Evolutionary conservation across 306 rosid species (phyloP).

Genomic region (Hylodesmum podocarpum): DNA sequence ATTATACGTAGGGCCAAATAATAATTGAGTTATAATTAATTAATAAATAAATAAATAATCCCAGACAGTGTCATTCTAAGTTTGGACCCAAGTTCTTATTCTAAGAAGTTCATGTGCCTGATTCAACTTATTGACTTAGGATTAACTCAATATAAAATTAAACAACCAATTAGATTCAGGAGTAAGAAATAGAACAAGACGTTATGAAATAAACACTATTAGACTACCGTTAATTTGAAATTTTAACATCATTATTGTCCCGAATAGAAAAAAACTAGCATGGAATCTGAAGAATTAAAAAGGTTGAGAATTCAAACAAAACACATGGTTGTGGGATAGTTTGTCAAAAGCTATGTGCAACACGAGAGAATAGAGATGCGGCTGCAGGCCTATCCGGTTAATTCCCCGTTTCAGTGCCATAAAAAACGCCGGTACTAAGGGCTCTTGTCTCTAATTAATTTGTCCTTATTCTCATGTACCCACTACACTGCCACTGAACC

Average conservation of each 20-base stretch:
- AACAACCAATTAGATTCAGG: not conserved
- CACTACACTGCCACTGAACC: not conserved
- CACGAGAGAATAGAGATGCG: not conserved
- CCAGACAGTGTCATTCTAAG: no score
- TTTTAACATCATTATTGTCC: not conserved
- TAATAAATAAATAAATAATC: no score
- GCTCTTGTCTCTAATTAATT: conserved; percentile 34
- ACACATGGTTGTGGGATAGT: not conserved
- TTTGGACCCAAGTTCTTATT: not conserved
- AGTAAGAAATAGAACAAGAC: not conserved
- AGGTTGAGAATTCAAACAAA: conserved; percentile 15
- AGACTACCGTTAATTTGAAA: not conserved
- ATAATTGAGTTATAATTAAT: no score
- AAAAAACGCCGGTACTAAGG: conserved; percentile 41
- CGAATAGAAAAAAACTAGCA: not conserved
- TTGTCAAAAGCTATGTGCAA: not conserved
- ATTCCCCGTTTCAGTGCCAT: conserved; percentile 35
- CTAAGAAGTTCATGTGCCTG: not conserved
- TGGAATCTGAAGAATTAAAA: not conserved
- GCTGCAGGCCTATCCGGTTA: not conserved
- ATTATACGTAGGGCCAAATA: no score
- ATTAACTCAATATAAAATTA: not conserved
- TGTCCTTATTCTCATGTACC: conserved; percentile 14
- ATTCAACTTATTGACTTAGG: not conserved
- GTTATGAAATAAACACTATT: not conserved